Base-by-base conservation (phyloP, 129 eudicot genomes). In the Tanacetum coccineum region DNA sequence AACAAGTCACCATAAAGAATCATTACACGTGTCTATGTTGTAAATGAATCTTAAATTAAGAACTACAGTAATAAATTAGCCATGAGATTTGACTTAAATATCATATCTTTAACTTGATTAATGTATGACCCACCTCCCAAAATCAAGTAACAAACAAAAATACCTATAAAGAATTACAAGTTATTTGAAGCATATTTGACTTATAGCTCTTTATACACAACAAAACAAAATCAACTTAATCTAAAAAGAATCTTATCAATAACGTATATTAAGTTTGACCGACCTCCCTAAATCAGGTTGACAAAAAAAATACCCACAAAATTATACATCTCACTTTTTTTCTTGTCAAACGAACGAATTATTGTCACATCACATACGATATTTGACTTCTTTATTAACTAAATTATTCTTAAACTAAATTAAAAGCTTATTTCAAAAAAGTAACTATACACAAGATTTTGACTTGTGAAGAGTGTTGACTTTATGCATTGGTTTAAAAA, bases 391-490 rank as follows among this genome's bases (percentile, higher is more conserved):
- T 30, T 4, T 30, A 4, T n/a, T n/a, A 5, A 4, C n/a, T n/a
- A n/a, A n/a, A n/a, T n/a, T 50, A 18, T 3, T 22, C 62, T 56
- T 18, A 1, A n/a, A 30, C 0, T 26, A 26, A 1, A 0, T 18
- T 17, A 26, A 9, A n/a, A n/a, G n/a, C n/a, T n/a, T n/a, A n/a
- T n/a, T n/a, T n/a, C 2, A 26, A 26, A 8, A 46, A 47, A 6
- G 8, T 13, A 12, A 39, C 6, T 19, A 19, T 13, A 9, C 44
- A 57, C 2, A 8, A 46, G 51, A 53, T 62, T n/a, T 72, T 52
- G 57, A 52, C 56, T 63, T 12, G 13, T 54, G 36, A 73, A 1
- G 14, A 46, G 9, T 20, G 67, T 65, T 66, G 78, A 74, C 78
- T 47, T 47, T 9, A 20, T 20, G 18, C 21, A 17, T 6, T 7